Evolutionary conservation across 768 basidiomycete genomes (phyloP), one percentile per base, ranked within the genome.

Genomic region (Strobilomyces dryophilus): DNA sequence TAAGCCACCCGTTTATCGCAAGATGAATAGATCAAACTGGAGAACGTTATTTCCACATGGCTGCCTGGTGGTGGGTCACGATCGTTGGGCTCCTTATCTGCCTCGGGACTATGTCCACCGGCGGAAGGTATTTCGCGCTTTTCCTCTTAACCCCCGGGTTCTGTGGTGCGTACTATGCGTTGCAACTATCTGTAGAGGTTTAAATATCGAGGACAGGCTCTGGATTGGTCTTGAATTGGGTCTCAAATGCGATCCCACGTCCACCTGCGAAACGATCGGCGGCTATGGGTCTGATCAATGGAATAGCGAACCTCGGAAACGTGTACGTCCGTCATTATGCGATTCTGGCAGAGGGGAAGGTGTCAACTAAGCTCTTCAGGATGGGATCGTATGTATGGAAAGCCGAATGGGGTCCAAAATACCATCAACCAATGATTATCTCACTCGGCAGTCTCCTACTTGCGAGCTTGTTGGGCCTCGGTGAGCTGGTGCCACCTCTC

Each of bases 111-210:
- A 74, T 75, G 68, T 70, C 70, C 4, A 73, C 74, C 20, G 75
- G 70, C 1, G 82, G 73, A 3, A 77, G 84, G 47, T 85, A 86
- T 55, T 70, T 85, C 27, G 74, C 81, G 1, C 70, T 85, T 64
- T 85, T 84, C 66, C 68, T 86, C n/a, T 83, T 87, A 82, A 77
- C 84, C 0, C 61, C 67, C 48, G 80, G 81, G 21, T 79, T 77
- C 58, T 67, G 67, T 17, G 76, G 77, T 72, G 29, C 27, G 68
- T 56, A n/a, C 5, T 7, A 26, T 20, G 31, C 8, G 5, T 11
- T 9, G 26, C 11, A 45, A 10, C 11, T 9, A 3, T n/a, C 15
- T 12, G 27, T 40, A 20, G 6, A 47, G 21, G 15, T 6, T 29
- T 18, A 34, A 17, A 49, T 43, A 5, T 31, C n/a, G 1, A 35